These are phyloP conservation scores for Lizanozyma gosingica DNA, from an alignment of 1,139 yeast genomes.

Conservation along the genomic window DNA sequence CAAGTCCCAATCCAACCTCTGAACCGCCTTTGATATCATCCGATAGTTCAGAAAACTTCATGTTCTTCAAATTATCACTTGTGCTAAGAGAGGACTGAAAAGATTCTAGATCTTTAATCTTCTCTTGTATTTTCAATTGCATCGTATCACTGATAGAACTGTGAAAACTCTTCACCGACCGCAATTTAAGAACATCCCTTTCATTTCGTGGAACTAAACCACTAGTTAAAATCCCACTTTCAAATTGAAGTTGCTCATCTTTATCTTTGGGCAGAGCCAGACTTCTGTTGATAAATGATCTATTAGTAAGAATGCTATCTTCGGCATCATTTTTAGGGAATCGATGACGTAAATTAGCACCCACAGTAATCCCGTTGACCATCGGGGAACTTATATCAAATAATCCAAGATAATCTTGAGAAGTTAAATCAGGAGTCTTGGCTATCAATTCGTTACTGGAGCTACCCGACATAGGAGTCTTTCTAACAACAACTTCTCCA, in stretches of 20 bases:
- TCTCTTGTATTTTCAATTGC: conserved; percentile 11
- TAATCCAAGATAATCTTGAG: conserved; percentile 13
- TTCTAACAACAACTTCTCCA: not conserved
- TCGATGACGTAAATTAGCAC: conserved; percentile 19
- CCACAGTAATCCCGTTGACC: conserved; percentile 30
- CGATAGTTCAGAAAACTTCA: too few relatives aligned
- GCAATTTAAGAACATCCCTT: conserved; percentile 4
- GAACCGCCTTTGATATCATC: too few relatives aligned
- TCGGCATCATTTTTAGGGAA: conserved; percentile 1
- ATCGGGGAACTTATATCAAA: conserved; percentile 28
- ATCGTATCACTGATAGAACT: conserved; percentile 24
- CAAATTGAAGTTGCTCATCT: not conserved
- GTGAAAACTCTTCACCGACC: conserved; percentile 20
- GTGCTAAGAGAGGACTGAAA: conserved; percentile 2
- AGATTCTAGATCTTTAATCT: conserved; percentile 11
- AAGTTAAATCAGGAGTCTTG: not conserved
- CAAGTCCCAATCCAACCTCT: conserved; percentile 1
- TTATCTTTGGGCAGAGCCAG: not conserved
- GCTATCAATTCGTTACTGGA: not conserved
- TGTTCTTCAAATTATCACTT: too few relatives aligned
- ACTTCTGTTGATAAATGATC: conserved; percentile 14
- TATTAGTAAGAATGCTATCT: conserved; percentile 5
- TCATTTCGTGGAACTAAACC: not conserved
- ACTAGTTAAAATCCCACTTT: not conserved
- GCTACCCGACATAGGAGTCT: not conserved